Evolutionary conservation across 768 basidiomycete genomes (phyloP), one percentile per base, ranked within the genome.

Genomic region (Tylopilus subfusipes): DNA sequence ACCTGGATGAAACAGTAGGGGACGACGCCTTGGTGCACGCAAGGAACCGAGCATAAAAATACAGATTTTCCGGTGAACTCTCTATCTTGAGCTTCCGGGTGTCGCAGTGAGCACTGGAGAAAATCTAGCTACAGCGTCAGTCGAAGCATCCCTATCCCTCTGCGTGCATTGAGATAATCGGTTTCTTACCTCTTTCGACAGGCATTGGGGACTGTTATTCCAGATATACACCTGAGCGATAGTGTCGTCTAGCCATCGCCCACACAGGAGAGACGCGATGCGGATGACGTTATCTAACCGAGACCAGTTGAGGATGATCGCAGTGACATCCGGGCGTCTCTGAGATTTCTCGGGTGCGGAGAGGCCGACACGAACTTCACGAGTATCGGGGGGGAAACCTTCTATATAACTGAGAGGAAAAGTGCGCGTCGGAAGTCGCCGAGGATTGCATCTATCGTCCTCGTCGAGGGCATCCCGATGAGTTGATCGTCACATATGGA

Each of bases 241-340:
- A 10, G 76, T 74, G 50, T 74, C 71, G 14, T 78, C 67, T 30
- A 84, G 66, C 57, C 69, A 72, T 10, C 75, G 59, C 4, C 66
- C 68, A 61, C 85, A 87, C 14, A 87, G 72, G 22, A 75, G 62
- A 22, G 78, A 76, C 18, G 75, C 73, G 48, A 88, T 83, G 47
- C 75, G 74, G 38, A 78, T 63, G 39, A 88, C 82, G 57, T 88
- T 89, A 0, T 76, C 70, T 22, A 85, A 75, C 18, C 84, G 78
- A 46, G 81, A 82, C 86, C 85, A 88, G 66, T 87, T 88, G 40
- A 87, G 72, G 36, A 88, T 62, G 38, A 87, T 71, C 8, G 78
- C 81, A 7, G 82, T 83, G 13, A 78, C 78, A 56, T 81, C 74
- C 58, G 75, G 72, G 53, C n/a, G 48, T 12, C 49, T 42, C 25